phyloP scores from a whole-genome alignment of 305 asterid species.

The Fraxinus ornus region DNA sequence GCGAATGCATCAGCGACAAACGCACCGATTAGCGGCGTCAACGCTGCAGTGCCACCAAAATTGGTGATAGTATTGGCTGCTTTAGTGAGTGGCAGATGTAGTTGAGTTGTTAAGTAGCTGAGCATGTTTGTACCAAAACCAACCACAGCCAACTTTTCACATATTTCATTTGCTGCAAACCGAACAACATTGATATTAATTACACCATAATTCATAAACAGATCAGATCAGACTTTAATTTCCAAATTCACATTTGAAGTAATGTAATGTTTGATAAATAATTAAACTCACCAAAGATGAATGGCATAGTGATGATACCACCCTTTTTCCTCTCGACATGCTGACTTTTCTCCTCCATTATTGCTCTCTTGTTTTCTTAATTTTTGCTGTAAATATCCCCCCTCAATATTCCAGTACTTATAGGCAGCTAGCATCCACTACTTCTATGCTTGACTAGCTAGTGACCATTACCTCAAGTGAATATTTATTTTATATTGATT shows the following conservation, averaged over 20 bases:
- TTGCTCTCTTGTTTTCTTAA: slow-evolving; percentile 27
- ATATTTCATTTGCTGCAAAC: slow-evolving; percentile 53
- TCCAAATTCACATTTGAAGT: neutral
- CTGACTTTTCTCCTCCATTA: slow-evolving; percentile 30
- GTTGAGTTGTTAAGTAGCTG: slow-evolving; percentile 63
- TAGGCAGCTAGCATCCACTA: slow-evolving; percentile 28
- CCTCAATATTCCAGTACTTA: slow-evolving; percentile 25
- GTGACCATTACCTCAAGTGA: neutral
- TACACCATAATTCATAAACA: neutral
- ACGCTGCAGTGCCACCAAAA: slow-evolving; percentile 51
- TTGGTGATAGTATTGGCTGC: slow-evolving; percentile 52
- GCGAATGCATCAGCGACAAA: slow-evolving; percentile 48
- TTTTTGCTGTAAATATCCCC: slow-evolving; percentile 9
- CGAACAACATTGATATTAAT: neutral
- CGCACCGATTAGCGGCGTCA: slow-evolving; percentile 52
- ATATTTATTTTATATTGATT: neutral
- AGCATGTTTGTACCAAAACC: slow-evolving; percentile 78
- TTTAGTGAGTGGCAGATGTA: slow-evolving; percentile 57
- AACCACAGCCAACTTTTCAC: slow-evolving; percentile 87
- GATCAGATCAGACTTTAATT: neutral
- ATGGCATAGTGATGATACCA: slow-evolving; percentile 85
- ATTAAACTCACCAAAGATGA: slow-evolving; percentile 66
- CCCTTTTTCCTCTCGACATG: slow-evolving; percentile 54
- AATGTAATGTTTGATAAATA: neutral
- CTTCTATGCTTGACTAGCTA: neutral